Conservation (phyloP, 2,329 filamentous ascomycete genomes). For the Pestalotiopsis sp. region DNA sequence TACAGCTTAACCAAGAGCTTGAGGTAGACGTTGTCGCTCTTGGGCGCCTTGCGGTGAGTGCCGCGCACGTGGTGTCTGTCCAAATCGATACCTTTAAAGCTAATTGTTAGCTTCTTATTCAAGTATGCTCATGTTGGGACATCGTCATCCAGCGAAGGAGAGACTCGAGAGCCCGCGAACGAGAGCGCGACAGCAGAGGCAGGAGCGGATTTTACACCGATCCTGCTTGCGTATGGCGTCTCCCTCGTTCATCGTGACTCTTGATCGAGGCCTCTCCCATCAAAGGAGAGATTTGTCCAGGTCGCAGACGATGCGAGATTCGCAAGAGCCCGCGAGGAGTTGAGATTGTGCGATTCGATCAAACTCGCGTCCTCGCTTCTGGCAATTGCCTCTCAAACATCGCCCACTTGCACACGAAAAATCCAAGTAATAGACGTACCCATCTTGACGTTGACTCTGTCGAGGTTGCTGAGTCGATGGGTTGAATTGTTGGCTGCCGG, state of each 20-base stretch:
- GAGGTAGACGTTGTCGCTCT: constrained; percentile 98
- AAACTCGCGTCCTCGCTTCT: not conserved
- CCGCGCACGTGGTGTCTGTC: constrained; percentile 69
- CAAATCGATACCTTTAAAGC: constrained; percentile 70
- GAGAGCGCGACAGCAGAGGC: not conserved
- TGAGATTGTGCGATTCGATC: not conserved
- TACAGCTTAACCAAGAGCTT: constrained; percentile 98
- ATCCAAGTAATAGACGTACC: constrained; percentile 57
- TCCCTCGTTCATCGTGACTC: not conserved
- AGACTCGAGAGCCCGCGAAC: constrained; percentile 1
- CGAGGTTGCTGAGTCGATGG: constrained; percentile 38
- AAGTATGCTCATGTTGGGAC: constrained; percentile 60
- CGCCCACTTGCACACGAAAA: constrained; percentile 39
- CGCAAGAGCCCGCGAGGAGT: constrained; percentile 1
- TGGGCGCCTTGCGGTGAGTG: constrained; percentile 89
- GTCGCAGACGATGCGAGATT: constrained; percentile 12
- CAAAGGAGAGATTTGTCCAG: constrained; percentile 13
- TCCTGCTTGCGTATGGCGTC: not conserved
- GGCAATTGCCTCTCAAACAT: constrained; percentile 21
- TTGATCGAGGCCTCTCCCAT: constrained; percentile 16
- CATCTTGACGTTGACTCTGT: constrained; percentile 56
- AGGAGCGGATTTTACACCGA: not conserved
- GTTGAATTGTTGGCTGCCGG: constrained; percentile 29
- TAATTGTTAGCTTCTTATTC: constrained; percentile 64
- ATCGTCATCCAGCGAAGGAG: constrained; percentile 19